Percentiles rank a stretch among this genome's conserved stretches.
Evolutionary conservation across 495 filamentous ascomycete genomes (phyloP).

Genomic region (Aspergillus wentii): DNA sequence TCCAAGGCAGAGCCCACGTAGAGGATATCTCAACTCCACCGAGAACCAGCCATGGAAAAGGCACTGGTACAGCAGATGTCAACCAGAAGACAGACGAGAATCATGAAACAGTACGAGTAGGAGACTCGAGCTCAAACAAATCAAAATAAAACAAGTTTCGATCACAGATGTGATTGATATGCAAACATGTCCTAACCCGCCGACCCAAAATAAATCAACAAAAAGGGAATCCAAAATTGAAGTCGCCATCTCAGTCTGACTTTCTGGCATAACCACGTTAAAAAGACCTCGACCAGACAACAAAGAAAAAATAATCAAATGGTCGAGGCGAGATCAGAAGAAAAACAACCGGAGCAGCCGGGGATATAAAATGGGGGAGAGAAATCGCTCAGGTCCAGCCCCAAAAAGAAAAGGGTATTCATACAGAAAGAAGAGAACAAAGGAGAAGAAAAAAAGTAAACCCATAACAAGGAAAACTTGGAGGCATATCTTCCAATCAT

Average conservation of each 20-base stretch:
- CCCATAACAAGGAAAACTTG: constrained; percentile 12
- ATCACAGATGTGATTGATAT: constrained; percentile 20
- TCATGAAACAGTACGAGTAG: constrained; percentile 12
- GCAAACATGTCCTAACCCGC: constrained; percentile 20
- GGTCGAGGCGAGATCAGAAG: constrained; percentile 2
- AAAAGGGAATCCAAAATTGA: constrained; percentile 26
- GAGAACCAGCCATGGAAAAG: constrained; percentile 3
- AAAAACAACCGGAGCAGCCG: constrained; percentile 17
- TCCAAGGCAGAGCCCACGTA: not conserved
- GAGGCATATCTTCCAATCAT: not conserved
- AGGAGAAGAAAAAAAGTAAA: constrained; percentile 30
- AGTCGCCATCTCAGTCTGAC: constrained; percentile 33
- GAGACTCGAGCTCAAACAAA: too few relatives aligned
- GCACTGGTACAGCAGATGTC: constrained; percentile 8
- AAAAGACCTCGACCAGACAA: constrained; percentile 20
- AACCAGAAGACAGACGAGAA: constrained; percentile 14
- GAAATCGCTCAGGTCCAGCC: constrained; percentile 24
- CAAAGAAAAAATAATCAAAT: constrained; percentile 6
- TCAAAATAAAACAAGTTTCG: constrained; percentile 15
- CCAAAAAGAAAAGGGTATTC: constrained; percentile 36
- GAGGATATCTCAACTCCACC: constrained; percentile 24
- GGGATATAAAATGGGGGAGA: constrained; percentile 22
- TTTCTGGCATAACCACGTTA: constrained; percentile 43
- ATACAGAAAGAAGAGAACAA: constrained; percentile 34
- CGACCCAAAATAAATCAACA: constrained; percentile 20